These are phyloP conservation scores for Grifola frondosa DNA, from an alignment of 1,284 basidiomycete genomes.

Conservation along the genomic window DNA sequence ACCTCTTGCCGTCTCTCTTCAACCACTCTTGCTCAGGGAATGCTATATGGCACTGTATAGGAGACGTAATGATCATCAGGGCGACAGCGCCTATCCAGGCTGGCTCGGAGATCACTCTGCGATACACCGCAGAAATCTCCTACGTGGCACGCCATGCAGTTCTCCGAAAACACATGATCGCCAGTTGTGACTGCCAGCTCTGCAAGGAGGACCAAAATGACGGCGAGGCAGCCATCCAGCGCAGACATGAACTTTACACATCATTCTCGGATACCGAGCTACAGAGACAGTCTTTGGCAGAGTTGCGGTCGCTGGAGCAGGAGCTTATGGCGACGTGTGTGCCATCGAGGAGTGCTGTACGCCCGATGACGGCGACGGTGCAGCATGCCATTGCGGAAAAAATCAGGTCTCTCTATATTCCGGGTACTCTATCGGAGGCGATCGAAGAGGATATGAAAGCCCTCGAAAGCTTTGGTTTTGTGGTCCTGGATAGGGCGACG, in stretches of 20 bases:
- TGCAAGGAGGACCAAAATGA: slow-evolving; percentile 23
- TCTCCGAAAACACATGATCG: slow-evolving; percentile 16
- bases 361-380: slow-evolving; percentile 14
- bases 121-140: slow-evolving; percentile 15
- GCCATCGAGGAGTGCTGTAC: slow-evolving; percentile 9
- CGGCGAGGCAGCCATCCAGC: slow-evolving; percentile 10
- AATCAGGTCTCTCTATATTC: slow-evolving; percentile 6
- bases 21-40: slow-evolving; percentile 34
- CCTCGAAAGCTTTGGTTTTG: slow-evolving; percentile 12
- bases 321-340: slow-evolving; percentile 10
- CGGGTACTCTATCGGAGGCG: slow-evolving; percentile 9
- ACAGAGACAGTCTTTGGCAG: slow-evolving; percentile 1
- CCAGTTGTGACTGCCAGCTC: slow-evolving; percentile 16
- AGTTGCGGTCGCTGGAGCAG: slow-evolving; percentile 12
- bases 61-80: slow-evolving; percentile 26
- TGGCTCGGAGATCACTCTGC: slow-evolving; percentile 18
- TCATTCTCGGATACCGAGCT: slow-evolving; percentile 1
- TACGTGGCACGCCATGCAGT: slow-evolving; percentile 13
- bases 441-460: slow-evolving; percentile 12
- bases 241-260: slow-evolving; percentile 10
- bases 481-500: slow-evolving; percentile 1
- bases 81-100: slow-evolving; percentile 13
- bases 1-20: slow-evolving; percentile 29
- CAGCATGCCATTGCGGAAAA: slow-evolving; percentile 15
- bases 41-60: slow-evolving; percentile 21